Evolutionary conservation across 805 yeast genomes (phyloP).

Genomic region (Nakazawaea wyomingensis): DNA sequence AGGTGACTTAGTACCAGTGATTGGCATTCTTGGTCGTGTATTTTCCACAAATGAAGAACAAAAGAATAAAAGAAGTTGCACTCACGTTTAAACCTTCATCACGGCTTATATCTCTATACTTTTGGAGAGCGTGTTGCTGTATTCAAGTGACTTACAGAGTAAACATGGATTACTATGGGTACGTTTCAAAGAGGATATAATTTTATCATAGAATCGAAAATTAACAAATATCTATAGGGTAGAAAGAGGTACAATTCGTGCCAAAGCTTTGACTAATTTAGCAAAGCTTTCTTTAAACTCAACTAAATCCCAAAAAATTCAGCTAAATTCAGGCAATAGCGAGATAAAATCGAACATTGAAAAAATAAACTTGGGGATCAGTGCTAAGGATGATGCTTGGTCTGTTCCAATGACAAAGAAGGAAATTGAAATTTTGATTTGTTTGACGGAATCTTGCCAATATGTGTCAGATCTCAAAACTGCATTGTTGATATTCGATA

Average conservation of each 20-base stretch:
- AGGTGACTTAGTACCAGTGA: too few species aligned
- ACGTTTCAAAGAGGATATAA: too few species aligned
- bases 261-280: constrained; percentile 31
- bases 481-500: constrained; percentile 35
- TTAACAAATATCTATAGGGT: constrained; percentile 15
- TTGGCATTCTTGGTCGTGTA: too few species aligned
- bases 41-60: too few species aligned
- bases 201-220: too few species aligned
- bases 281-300: constrained; percentile 31
- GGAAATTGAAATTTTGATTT: constrained; percentile 48
- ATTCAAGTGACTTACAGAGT: not conserved
- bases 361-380: constrained; percentile 17
- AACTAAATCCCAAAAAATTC: constrained; percentile 12
- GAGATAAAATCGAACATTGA: constrained; percentile 17
- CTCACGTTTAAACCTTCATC: too few species aligned
- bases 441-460: constrained; percentile 40
- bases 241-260: constrained; percentile 33
- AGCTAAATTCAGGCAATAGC: constrained; percentile 1
- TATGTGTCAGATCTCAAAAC: constrained; percentile 28
- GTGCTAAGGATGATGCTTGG: constrained; percentile 16
- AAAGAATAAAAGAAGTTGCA: too few species aligned
- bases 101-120: too few species aligned
- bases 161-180: constrained; percentile 13
- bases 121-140: not conserved
- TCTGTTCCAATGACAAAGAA: constrained; percentile 41